Evolutionary conservation across 2,329 filamentous ascomycete species (phyloP), one percentile per base, ranked within the genome.

Genomic region (Cladosporium sp.): DNA sequence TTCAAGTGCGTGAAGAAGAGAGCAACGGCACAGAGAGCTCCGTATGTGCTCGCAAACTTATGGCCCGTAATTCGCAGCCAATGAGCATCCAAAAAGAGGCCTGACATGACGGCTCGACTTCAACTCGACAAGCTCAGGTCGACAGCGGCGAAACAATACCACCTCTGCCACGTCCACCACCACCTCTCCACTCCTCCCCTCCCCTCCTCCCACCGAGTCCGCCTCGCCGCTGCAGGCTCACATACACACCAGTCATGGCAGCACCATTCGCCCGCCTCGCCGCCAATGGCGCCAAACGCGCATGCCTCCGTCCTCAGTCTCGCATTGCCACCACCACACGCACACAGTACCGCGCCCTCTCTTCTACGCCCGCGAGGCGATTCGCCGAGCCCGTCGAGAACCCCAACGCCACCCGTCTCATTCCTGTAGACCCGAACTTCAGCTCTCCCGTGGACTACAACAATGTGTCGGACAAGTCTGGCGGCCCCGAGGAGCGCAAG

Each of bases 211-310:
- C 16, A 32, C 28, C 36, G 13, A 21, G 18, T 28, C 63, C 30
- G 39, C 23, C 23, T 10, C 54, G 56, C 63, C 54, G 60, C 60
- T 59, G 57, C 43, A 59, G 54, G 54, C 43, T 59, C 36, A 48
- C 53, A 11, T 18, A 59, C 43, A 59, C 67, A 58, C 65, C 71
- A 77, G 82, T 79, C 81, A 93, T 93, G 90, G 85, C 89, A 79
- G 85, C 84, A 70, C 84, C 88, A 74, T 82, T 93, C 77, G 87
- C 87, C 81, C 88, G 91, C 80, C 84, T 93, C 77, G 89, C 89
- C 79, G 85, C 88, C 84, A 86, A 84, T 80, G 71, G 71, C 67
- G 88, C 88, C 79, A 89, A 86, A 81, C 88, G 89, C 74, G 81
- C 90, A 73, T 88, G 84, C 76, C 79, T 88, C 71, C 83, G 82